phyloP scores from a whole-genome alignment of 371 early-diverging fungal species.

The Sporodiniella umbellata region DNA sequence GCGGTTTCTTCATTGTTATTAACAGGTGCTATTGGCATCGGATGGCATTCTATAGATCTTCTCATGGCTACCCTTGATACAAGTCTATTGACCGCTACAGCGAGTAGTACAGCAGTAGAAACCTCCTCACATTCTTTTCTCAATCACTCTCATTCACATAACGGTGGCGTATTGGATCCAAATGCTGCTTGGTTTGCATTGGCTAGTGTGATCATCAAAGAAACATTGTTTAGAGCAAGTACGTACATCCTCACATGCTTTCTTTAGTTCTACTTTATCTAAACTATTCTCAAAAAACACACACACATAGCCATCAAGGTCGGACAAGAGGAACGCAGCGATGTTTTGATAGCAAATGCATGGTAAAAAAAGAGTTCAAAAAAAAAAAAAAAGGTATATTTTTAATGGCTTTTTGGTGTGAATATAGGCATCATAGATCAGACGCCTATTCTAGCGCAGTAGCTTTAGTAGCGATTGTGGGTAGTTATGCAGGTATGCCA shows the following conservation, averaged over 20 bases:
- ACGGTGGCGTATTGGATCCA: slow-evolving; percentile 49
- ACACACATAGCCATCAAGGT: slow-evolving; percentile 53
- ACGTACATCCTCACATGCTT: too few relatives aligned
- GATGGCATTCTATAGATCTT: slow-evolving; percentile 62
- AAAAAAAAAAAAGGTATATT: too few relatives aligned
- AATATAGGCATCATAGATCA: slow-evolving; percentile 72
- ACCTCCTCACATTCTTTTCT: neutral
- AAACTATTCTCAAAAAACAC: too few relatives aligned
- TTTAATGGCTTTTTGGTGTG: too few relatives aligned
- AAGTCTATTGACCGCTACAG: neutral
- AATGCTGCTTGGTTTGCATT: slow-evolving; percentile 73
- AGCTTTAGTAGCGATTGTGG: slow-evolving; percentile 60
- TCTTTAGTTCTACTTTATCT: too few relatives aligned
- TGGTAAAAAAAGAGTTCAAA: too few relatives aligned
- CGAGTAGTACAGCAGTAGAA: slow-evolving; percentile 2
- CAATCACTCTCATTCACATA: slow-evolving; percentile 6
- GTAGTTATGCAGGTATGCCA: slow-evolving; percentile 60
- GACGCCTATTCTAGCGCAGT: slow-evolving; percentile 65
- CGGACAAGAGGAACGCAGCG: slow-evolving; percentile 53
- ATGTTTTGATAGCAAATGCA: slow-evolving; percentile 71
- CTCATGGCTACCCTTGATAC: slow-evolving; percentile 18
- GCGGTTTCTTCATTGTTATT: slow-evolving; percentile 63
- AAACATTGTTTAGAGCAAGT: slow-evolving; percentile 63
- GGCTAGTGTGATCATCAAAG: slow-evolving; percentile 62
- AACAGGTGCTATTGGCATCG: slow-evolving; percentile 61